These are phyloP conservation scores for Endocladia muricata DNA, from an alignment of 31 red algal genomes.

Conservation along the genomic window DNA sequence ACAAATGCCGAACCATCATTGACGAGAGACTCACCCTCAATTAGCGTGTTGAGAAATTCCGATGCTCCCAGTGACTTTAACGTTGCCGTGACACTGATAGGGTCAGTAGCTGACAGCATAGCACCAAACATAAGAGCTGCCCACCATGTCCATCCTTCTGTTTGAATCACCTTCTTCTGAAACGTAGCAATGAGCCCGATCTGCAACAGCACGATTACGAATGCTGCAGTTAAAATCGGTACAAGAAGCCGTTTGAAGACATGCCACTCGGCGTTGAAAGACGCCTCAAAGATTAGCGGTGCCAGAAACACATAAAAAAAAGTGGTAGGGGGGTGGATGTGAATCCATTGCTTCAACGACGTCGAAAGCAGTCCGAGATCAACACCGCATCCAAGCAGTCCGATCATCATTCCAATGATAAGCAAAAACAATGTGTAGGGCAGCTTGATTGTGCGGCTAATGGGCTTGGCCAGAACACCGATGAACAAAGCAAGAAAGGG, in stretches of 20 bases:
- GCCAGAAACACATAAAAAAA: slow-evolving; percentile 94
- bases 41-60: slow-evolving; percentile 81
- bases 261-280: slow-evolving; percentile 88
- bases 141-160: slow-evolving; percentile 77
- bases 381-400: slow-evolving; percentile 72
- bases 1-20: slow-evolving; percentile 98
- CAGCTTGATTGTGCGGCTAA: slow-evolving; percentile 38
- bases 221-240: slow-evolving; percentile 80
- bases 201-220: slow-evolving; percentile 85
- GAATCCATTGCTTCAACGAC: slow-evolving; percentile 83
- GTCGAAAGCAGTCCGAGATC: slow-evolving; percentile 62
- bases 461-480: slow-evolving; percentile 51
- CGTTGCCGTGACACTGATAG: slow-evolving; percentile 84
- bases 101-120: slow-evolving; percentile 94
- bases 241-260: slow-evolving; percentile 77
- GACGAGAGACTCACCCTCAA: slow-evolving; percentile 98
- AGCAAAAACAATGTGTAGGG: slow-evolving; percentile 96
- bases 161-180: slow-evolving; percentile 63
- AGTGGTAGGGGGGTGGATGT: slow-evolving; percentile 78
- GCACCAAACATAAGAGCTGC: slow-evolving; percentile 94
- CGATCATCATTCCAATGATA: slow-evolving; percentile 79
- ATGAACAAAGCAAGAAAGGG: slow-evolving; percentile 68
- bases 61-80: slow-evolving; percentile 81
- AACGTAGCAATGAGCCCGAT: slow-evolving; percentile 79
- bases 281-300: slow-evolving; percentile 97